Conservation (phyloP, 2,329 filamentous ascomycete species). For the Fusarium gaditjirri region DNA sequence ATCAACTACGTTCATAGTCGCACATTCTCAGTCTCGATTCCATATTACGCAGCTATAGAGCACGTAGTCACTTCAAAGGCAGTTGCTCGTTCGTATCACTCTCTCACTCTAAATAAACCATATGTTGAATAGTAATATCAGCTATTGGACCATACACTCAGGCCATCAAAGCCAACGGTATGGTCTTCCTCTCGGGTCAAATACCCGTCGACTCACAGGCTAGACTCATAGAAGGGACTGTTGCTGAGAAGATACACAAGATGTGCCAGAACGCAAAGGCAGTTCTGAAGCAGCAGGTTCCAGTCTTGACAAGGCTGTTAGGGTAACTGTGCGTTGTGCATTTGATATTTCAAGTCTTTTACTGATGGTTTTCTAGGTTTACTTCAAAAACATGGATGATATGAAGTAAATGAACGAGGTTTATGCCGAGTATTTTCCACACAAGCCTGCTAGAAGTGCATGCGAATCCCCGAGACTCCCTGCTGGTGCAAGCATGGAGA, state of each 20-base stretch:
- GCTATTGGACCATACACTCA: conserved; percentile 30
- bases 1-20: neutral
- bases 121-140: neutral
- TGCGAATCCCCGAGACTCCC: conserved; percentile 23
- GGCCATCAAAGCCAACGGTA: conserved; percentile 48
- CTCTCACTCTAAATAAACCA: neutral
- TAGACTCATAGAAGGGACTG: conserved; percentile 68
- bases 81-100: conserved; percentile 12
- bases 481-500: conserved; percentile 23
- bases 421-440: conserved; percentile 30
- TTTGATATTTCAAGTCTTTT: neutral
- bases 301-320: conserved; percentile 72
- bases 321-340: conserved; percentile 57
- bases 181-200: conserved; percentile 77
- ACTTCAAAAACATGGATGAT: conserved; percentile 22
- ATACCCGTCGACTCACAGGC: conserved; percentile 70
- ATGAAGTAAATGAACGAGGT: conserved; percentile 32
- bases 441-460: conserved; percentile 25
- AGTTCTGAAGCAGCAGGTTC: conserved; percentile 75
- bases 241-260: conserved; percentile 51
- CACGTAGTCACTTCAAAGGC: conserved; percentile 19
- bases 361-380: neutral
- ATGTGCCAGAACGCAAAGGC: conserved; percentile 66
- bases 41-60: conserved; percentile 3
- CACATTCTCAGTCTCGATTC: neutral